Evolutionary conservation across 1,284 basidiomycete genomes (phyloP), one percentile per base, ranked within the genome.

Genomic region (Cystobasidium slooffiae): DNA sequence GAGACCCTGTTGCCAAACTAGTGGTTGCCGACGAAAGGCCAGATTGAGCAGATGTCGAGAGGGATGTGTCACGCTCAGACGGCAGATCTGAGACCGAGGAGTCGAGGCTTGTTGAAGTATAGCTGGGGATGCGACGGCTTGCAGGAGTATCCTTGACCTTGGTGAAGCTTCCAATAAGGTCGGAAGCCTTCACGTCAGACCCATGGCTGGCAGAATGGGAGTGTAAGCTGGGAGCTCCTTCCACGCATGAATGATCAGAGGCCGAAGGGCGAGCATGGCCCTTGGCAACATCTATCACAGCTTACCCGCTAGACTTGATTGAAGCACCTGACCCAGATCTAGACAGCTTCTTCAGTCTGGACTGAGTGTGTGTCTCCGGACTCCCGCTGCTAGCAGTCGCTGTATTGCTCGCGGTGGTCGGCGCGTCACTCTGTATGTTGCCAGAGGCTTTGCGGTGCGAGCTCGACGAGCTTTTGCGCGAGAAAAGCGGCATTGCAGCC

Each of bases 51-150:
- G 24, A 56, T 56, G 53, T 56, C 24, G 53, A 56, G 18, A 37
- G 53, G 24, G 56, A 59, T 59, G 56, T 59, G 39, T 59, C 56
- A 59, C 39, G 37, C 31, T 31, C 31, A 59, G 56, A 31, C 18
- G 37, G 37, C 9, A 59, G n/a, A 43, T 59, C 56, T 3, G 56
- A 59, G 6, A 63, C 44, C 10, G 61, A 63, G 4, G 61, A 63
- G 43, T 24, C 31, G 41, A 63, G 61, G 43, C 61, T 63, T 37
- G 61, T 31, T n/a, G 64, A 66, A 16, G 47, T 66, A 31, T 52
- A 43, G 64, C 64, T 66, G 37, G 64, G 64, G 14, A 66, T 49
- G 64, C 64, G 64, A n/a, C 64, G 64, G 37, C 64, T 66, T 39
- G 64, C 64, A 1, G 64, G 64, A 9, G 47, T 51, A 14, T 51